These are phyloP conservation scores for Prorocentrum cordatum DNA, from an alignment of 169 alveolate species.

Conservation along the genomic window DNA sequence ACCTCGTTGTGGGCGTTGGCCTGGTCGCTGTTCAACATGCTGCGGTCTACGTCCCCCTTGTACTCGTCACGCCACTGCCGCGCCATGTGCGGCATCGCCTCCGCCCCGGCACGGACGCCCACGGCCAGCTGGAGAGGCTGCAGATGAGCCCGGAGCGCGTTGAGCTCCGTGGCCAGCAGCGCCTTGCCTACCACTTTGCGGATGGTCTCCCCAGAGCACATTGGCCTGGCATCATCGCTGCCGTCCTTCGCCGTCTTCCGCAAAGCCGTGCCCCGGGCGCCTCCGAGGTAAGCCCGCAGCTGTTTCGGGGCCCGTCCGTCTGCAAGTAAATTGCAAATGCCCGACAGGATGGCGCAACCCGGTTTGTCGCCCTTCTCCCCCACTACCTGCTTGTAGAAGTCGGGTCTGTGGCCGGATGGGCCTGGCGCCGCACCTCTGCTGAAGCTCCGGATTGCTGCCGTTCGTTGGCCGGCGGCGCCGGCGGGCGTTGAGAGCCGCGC, in stretches of 20 bases:
- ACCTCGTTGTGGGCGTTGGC: slow-evolving; percentile 21
- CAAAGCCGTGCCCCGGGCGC: neutral
- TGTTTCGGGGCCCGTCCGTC: neutral
- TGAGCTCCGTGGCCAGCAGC: neutral
- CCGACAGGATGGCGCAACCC: neutral
- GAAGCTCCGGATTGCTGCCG: neutral
- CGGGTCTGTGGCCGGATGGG: neutral
- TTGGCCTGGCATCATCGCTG: neutral
- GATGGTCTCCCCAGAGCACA: slow-evolving; percentile 5
- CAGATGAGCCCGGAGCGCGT: neutral
- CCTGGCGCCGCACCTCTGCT: neutral
- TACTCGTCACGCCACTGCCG: neutral
- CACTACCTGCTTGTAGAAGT: neutral
- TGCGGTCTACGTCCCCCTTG: neutral
- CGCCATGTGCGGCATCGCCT: neutral
- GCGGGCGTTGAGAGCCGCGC: neutral
- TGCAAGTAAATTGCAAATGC: neutral
- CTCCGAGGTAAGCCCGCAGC: neutral
- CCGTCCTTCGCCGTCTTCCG: neutral
- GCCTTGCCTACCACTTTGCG: slow-evolving; percentile 16
- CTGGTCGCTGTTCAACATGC: neutral
- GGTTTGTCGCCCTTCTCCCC: neutral
- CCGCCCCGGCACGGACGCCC: neutral
- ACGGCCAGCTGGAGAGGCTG: slow-evolving; percentile 18
- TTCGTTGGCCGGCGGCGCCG: neutral